Evolutionary conservation across 2,329 filamentous ascomycete genomes (phyloP), one percentile per base, ranked within the genome.

Genomic region (Sphaerostilbella broomeana): DNA sequence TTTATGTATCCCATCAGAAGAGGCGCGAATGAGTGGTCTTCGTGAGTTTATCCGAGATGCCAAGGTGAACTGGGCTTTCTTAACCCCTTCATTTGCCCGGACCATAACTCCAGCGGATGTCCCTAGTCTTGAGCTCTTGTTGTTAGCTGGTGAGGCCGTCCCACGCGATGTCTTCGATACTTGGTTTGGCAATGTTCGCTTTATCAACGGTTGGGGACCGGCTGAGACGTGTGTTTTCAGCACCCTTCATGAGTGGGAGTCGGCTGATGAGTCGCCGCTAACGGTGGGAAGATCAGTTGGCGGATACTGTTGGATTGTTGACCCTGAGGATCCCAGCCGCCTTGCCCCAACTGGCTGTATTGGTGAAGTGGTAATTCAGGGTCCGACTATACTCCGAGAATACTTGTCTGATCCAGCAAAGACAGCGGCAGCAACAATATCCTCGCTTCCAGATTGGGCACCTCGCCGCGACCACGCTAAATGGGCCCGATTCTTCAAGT

Each of bases 61-160:
- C 15, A 7, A 32, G 1, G 29, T 44, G 2, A 44, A 13, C 2
- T 32, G 18, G 6, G 15, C 18, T 1, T 22, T 30, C 11, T 24
- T 44, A 4, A 44, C 42, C 1, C 38, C 42, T 3, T 27, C 42
- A 1, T 9, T 44, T 19, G 38, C 42, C n/a, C 40, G 40, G 4
- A 61, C 68, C 3, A 50, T 70, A 6, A 62, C 67, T 19, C 46
- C 62, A 1, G 60, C 63, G 25, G 55, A 65, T 37, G 62, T 69
- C 19, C 59, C 64, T 9, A 59, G 57, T 2, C 57, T 71, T 10
- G 58, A 67, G 32, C 63, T 66, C 4, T 53, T 72, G 3, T 60
- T 65, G 4, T 52, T 69, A 6, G 65, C 61, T 17, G 40, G 40
- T 15, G 40, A 42, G 13, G 28, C 35, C n/a, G 5, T 25, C 33